Conservation (phyloP, 345 rosid genomes). For the Pseudoturritis turrita region DNA sequence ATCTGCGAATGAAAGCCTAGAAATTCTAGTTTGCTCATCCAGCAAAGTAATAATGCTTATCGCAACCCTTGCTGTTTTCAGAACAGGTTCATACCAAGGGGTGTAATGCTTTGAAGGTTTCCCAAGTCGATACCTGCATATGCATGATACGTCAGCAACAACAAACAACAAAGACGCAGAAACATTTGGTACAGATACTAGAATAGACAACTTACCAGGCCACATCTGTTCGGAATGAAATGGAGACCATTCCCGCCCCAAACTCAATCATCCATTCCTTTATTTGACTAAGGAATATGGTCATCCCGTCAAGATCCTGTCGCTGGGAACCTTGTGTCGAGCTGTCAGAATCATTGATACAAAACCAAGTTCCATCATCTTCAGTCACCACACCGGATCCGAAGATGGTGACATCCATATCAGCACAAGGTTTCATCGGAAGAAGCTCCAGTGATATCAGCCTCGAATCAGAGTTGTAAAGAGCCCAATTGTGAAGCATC, state of each 20-base stretch:
- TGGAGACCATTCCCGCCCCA: slow-evolving; percentile 52
- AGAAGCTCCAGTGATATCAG: slow-evolving; percentile 78
- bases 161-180: not conserved
- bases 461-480: slow-evolving; percentile 68
- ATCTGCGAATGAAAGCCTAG: slow-evolving; percentile 60
- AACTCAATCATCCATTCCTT: slow-evolving; percentile 92
- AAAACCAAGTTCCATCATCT: slow-evolving; percentile 62
- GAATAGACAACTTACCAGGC: slow-evolving; percentile 56
- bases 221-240: slow-evolving; percentile 69
- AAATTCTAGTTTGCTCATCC: slow-evolving; percentile 47
- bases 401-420: slow-evolving; percentile 66
- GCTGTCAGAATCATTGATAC: slow-evolving; percentile 38
- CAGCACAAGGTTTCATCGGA: slow-evolving; percentile 67
- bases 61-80: slow-evolving; percentile 68
- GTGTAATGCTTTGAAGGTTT: slow-evolving; percentile 76
- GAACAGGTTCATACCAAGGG: slow-evolving; percentile 66
- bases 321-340: slow-evolving; percentile 36
- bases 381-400: slow-evolving; percentile 73
- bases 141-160: not conserved
- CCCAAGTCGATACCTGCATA: slow-evolving; percentile 83
- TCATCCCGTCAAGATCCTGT: slow-evolving; percentile 39
- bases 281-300: slow-evolving; percentile 58
- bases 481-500: slow-evolving; percentile 79
- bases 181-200: not conserved
- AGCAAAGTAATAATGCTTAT: slow-evolving; percentile 59